Conservation (phyloP, 345 rosid species). For the Camelina sativa region DNA sequence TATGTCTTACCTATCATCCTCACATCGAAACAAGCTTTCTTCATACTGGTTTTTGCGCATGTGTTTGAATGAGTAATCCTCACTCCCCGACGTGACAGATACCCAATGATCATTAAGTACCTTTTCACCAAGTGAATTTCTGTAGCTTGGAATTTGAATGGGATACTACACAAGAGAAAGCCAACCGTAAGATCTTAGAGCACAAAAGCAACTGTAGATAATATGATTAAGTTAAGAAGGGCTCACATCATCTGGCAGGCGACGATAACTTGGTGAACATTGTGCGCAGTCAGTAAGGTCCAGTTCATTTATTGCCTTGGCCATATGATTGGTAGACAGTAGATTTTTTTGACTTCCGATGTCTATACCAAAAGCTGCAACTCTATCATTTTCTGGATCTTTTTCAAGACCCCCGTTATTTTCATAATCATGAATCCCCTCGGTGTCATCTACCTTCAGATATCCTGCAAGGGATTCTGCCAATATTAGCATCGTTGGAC, state of each 20-base stretch:
- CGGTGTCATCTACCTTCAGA: slow-evolving; percentile 69
- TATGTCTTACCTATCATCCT: slow-evolving; percentile 86
- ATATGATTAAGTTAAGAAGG: slow-evolving; percentile 27
- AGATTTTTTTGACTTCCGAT: slow-evolving; percentile 62
- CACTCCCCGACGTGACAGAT: slow-evolving; percentile 99
- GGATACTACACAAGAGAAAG: slow-evolving; percentile 68
- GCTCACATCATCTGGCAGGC: slow-evolving; percentile 80
- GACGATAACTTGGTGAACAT: slow-evolving; percentile 97
- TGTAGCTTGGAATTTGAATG: slow-evolving; percentile 81
- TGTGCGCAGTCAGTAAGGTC: slow-evolving; percentile 89
- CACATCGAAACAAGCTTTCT: slow-evolving; percentile 97
- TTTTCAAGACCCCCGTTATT: slow-evolving; percentile 66
- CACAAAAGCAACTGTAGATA: background rate
- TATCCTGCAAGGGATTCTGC: slow-evolving; percentile 62
- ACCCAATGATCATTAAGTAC: slow-evolving; percentile 99
- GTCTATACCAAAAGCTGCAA: slow-evolving; percentile 47
- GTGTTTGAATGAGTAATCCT: slow-evolving; percentile 99
- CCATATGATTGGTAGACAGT: slow-evolving; percentile 60
- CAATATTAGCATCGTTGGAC: slow-evolving; percentile 38
- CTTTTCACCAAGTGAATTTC: slow-evolving; percentile 75
- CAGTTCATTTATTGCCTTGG: slow-evolving; percentile 89
- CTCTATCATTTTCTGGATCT: slow-evolving; percentile 67
- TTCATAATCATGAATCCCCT: slow-evolving; percentile 62
- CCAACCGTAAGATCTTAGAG: slow-evolving; percentile 15
- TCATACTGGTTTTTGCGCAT: slow-evolving; percentile 99